Conservation (phyloP, 2,329 filamentous ascomycete genomes). For the Cryoendolithus antarcticus region DNA sequence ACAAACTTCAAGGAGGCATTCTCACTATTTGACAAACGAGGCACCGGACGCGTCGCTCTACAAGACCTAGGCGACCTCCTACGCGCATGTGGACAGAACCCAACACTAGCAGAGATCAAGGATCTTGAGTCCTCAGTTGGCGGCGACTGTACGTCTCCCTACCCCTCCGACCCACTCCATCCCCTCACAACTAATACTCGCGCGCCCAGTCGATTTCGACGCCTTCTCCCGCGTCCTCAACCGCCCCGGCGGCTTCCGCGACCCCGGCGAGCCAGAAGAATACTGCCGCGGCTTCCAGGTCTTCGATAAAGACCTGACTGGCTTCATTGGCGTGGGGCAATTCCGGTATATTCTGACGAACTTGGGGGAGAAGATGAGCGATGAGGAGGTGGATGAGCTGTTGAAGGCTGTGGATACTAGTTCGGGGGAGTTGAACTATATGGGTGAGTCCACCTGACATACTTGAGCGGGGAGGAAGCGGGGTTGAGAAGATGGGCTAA, state of each 20-base stretch:
- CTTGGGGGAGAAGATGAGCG: slow-evolving; percentile 97
- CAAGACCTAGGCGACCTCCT: slow-evolving; percentile 86
- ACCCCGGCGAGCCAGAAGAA: slow-evolving; percentile 93
- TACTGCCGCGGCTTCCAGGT: slow-evolving; percentile 99
- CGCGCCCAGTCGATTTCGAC: slow-evolving; percentile 76
- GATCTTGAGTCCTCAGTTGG: slow-evolving; percentile 87
- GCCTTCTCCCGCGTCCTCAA: slow-evolving; percentile 94
- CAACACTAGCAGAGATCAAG: slow-evolving; percentile 80
- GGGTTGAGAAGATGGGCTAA: slow-evolving; percentile 5
- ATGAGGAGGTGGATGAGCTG: slow-evolving; percentile 97
- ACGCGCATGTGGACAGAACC: slow-evolving; percentile 95
- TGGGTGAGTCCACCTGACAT: slow-evolving; percentile 45
- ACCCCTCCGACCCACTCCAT: background rate
- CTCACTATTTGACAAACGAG: slow-evolving; percentile 98
- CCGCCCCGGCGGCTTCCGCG: slow-evolving; percentile 93
- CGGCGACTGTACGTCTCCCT: slow-evolving; percentile 64
- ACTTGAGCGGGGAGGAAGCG: background rate
- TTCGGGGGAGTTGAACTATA: slow-evolving; percentile 95
- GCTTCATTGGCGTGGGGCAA: slow-evolving; percentile 94
- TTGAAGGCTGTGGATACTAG: slow-evolving; percentile 96
- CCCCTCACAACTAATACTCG: background rate
- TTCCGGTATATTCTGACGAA: slow-evolving; percentile 96
- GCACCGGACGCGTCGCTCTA: slow-evolving; percentile 79
- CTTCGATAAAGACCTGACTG: slow-evolving; percentile 98
- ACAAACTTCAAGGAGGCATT: slow-evolving; percentile 99